phyloP scores from a whole-genome alignment of 768 basidiomycete species.

The Mycena galopus region DNA sequence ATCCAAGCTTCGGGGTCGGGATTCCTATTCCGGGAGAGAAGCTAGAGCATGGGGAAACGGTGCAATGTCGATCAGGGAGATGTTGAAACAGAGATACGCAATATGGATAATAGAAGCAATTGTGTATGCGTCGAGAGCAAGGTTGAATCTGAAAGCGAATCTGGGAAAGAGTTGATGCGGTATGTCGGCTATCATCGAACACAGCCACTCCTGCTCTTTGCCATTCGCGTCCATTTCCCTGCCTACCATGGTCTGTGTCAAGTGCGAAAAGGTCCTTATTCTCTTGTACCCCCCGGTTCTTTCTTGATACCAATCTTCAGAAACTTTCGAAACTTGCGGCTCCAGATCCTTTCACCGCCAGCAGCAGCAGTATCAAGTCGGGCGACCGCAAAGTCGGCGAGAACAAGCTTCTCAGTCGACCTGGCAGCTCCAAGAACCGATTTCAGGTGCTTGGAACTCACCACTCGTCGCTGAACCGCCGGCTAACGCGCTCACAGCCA shows the following conservation, averaged over 20 bases:
- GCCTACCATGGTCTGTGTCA: constrained; percentile 92
- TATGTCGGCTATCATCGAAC: neutral
- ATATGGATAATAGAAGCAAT: constrained; percentile 30
- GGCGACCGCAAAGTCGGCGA: constrained; percentile 86
- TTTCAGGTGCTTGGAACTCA: constrained; percentile 68
- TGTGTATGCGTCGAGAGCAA: constrained; percentile 9
- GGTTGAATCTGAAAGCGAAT: constrained; percentile 13
- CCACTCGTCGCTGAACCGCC: constrained; percentile 32
- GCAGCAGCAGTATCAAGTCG: constrained; percentile 80
- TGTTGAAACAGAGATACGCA: constrained; percentile 35
- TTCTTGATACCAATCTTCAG: constrained; percentile 56
- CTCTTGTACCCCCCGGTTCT: constrained; percentile 31
- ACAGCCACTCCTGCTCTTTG: neutral
- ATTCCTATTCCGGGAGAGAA: constrained; percentile 49
- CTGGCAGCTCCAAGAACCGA: constrained; percentile 80
- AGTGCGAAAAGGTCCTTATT: constrained; percentile 77
- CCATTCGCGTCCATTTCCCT: neutral
- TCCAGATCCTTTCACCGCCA: constrained; percentile 87
- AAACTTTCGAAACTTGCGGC: constrained; percentile 94
- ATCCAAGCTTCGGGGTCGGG: constrained; percentile 57
- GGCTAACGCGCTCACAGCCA: constrained; percentile 62
- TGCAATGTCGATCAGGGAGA: constrained; percentile 12
- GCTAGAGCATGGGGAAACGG: constrained; percentile 36
- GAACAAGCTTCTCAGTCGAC: constrained; percentile 83
- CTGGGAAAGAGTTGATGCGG: neutral